Base-by-base conservation (phyloP, 768 basidiomycete species). In the Phlebiopsis gigantea region DNA sequence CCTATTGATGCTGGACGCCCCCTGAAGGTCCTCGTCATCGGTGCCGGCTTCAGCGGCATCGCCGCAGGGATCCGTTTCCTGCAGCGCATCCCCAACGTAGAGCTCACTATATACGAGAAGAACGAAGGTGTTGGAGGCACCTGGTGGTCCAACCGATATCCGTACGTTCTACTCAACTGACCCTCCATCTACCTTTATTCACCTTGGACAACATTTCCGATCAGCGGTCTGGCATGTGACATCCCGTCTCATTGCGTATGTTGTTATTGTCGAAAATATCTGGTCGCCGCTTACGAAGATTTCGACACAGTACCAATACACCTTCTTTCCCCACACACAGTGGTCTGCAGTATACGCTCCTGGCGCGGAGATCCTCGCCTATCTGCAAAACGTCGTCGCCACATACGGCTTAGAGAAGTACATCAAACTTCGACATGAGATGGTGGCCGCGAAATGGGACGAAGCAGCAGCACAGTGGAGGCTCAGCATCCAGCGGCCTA, bases 321-420 rank as follows among this genome's bases (percentile, higher is more conserved):
- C 80, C 0, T 85, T 84, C 59, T 79, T 79, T 56, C 69, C 74
- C 12, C 81, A 84, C 80, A 74, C 74, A 6, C 72, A 83, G 58
- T 85, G 84, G 84, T 82, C 82, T 1, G 68, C 77, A 4, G 84
- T 81, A 68, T 85, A 84, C 56, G 76, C 83, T 4, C 71, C 80
- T 4, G 83, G 83, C 2, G 66, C 75, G 5, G 84, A 88, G 64
- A 86, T 88, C 26, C 77, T 70, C 24, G 67, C 69, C 6, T 82
- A 87, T 62, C 65, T 87, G 21, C 70, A 81, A 55, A 67, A 69
- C 28, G 73, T 84, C 21, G 82, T 78, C 17, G 79, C 81, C 34
- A 83, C 80, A 63, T 84, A 82, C 66, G 73, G 79, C 50, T 72
- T 87, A 28, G 65, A 70, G 55, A 73, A 71, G 6, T 79, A 78